Conservation (phyloP, 2,329 filamentous ascomycete species). For the Diaporthe sp. region DNA sequence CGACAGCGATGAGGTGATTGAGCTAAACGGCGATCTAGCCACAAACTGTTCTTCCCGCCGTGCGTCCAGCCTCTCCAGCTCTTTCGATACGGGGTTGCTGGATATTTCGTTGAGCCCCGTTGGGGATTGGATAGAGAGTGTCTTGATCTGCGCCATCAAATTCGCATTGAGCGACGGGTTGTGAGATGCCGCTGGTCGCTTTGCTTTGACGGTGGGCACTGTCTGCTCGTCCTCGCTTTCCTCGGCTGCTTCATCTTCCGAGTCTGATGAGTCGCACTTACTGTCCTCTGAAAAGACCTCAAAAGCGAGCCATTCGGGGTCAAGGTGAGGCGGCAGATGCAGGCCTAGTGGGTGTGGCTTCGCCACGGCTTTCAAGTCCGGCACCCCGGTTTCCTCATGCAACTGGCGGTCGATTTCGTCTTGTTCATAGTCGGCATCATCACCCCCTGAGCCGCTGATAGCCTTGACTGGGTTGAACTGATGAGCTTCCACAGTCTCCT, state of each 20-base stretch:
- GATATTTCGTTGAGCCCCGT: conserved; percentile 33
- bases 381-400: conserved; percentile 51
- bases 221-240: conserved; percentile 46
- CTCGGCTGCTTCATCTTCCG: conserved; percentile 50
- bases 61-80: conserved; percentile 26
- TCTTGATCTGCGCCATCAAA: conserved; percentile 58
- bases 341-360: conserved; percentile 54
- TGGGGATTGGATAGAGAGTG: conserved; percentile 52
- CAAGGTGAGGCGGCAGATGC: conserved; percentile 80
- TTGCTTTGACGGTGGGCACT: conserved; percentile 28
- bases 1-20: conserved; percentile 73
- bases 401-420: conserved; percentile 63
- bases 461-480: conserved; percentile 2
- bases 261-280: conserved; percentile 61
- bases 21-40: conserved; percentile 63
- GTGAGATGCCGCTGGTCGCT: conserved; percentile 14
- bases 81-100: conserved; percentile 13
- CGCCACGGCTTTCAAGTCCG: conserved; percentile 21
- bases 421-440: conserved; percentile 54
- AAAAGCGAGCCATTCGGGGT: conserved; percentile 92
- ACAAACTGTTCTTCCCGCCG: conserved; percentile 50
- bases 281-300: conserved; percentile 82
- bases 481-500: conserved; percentile 8
- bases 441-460: conserved; percentile 33
- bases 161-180: conserved; percentile 53